Base-by-base conservation (phyloP, 164 flowering plant species). In the Platanus orientalis region DNA sequence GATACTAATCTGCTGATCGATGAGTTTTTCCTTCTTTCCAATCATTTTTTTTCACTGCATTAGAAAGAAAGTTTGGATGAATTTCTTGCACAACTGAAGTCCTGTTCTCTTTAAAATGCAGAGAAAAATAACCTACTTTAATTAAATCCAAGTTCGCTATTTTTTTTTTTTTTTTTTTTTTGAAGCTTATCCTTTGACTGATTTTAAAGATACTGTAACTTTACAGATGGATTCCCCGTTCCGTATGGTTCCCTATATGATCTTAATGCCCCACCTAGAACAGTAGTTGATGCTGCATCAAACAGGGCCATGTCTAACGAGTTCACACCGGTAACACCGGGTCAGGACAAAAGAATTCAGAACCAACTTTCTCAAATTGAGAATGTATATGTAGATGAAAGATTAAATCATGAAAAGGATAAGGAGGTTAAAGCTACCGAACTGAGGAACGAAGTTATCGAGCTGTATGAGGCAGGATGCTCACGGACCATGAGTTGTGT, bases 201-300 rank as follows among this genome's bases (percentile, higher is more conserved):
- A 32, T 0, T 36, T 7, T 3, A 49, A 23, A 42, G 52, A 23
- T 55, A 39, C 57, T 64, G 52, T 20, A 39, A 36, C 32, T 62
- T 25, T 59, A 61, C 78, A 79, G 80, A 66, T 70, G 71, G 72
- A 7, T 65, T 60, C 44, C 71, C 67, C 19, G n/a, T 36, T 50
- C 61, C 58, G 14, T 58, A 40, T 28, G n/a, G 25, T 36, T 65
- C 62, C 20, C 19, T 47, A 7, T 71, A 58, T 54, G 73, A 74
- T 57, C 75, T 76, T 0, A 73, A 75, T 66, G 59, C 60, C 3
- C 62, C 47, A 29, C 60, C 76, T 2, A 66, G 59, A 16, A 52
- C 52, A 40, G 19, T 30, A 12, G 29, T 20, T 39, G 60, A 72
- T 63, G 75, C 64, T 47, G 26, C 56, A 26, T 66, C 58, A 3